Evolutionary conservation across 108 stramenopile genomes (phyloP).

Genomic region (Conticribra weissflogii): DNA sequence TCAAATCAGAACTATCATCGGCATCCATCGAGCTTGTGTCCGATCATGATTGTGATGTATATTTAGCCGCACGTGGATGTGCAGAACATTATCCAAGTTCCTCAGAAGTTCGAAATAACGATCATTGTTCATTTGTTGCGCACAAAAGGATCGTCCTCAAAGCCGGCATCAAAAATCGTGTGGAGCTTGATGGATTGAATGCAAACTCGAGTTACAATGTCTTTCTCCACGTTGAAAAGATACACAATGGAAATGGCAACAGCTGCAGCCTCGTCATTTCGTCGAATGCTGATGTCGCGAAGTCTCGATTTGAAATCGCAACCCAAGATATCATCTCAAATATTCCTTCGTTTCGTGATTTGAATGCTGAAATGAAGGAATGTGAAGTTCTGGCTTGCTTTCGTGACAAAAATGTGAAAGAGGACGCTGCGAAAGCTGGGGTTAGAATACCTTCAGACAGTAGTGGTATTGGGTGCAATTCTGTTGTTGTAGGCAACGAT

Average conservation of each 20-base stretch:
- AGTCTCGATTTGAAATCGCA: slow-evolving; percentile 6
- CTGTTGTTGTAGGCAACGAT: slow-evolving; percentile 1
- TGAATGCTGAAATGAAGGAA: slow-evolving; percentile 6
- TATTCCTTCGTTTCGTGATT: background rate
- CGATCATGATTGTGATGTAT: background rate
- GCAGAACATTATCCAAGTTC: background rate
- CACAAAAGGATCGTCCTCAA: background rate
- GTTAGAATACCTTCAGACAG: background rate
- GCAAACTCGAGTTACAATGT: slow-evolving; percentile 3
- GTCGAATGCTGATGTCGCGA: slow-evolving; percentile 2
- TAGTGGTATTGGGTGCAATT: background rate
- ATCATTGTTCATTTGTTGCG: background rate
- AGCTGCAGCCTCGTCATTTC: background rate
- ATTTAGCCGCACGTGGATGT: background rate
- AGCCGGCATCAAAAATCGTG: background rate
- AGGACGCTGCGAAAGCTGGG: background rate
- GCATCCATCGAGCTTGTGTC: background rate
- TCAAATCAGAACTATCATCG: no score
- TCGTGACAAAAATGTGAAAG: slow-evolving; percentile 8
- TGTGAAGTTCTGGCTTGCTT: slow-evolving; percentile 11
- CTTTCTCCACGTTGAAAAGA: slow-evolving; percentile 14
- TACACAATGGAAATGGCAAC: no score
- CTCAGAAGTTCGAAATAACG: background rate
- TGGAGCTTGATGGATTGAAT: slow-evolving; percentile 10
- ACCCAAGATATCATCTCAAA: background rate